Base-by-base conservation (phyloP, 2,329 filamentous ascomycete species). In the Aspergillus brasiliensis region DNA sequence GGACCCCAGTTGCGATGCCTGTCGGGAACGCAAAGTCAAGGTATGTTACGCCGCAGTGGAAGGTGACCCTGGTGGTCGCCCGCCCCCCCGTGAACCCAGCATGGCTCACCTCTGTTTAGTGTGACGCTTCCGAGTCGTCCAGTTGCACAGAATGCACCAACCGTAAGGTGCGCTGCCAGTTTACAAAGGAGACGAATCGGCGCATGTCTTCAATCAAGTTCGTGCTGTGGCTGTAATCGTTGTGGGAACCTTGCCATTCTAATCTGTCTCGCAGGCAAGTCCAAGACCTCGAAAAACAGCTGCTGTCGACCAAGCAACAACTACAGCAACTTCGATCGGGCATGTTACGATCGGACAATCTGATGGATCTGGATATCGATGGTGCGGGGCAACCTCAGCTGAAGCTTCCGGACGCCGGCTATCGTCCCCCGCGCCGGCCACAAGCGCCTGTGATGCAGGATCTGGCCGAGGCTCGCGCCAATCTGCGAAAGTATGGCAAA, bases 171-270 rank as follows among this genome's bases (percentile, higher is more conserved):
- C 96, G 96, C 76, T 99, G 95, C 73, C 94, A 98, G 73, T 99
- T 99, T 74, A 99, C 95, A 52, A 99, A 99, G 79, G 95, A 99
- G 78, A 99, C 95, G 11, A 99, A 99, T 75, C 86, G 95, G 60
- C 88, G 95, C 63, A 99, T 99, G 95, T 98, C 95, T 17, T 98
- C 94, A 1, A 98, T 98, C 79, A 99, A 98, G 85, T 87, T 76
- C 70, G 83, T 77, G 58, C 55, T 59, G 57, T 27, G 8, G 28
- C 27, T 34, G 44, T 57, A 57, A 15, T 52, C 28, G 56, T 49
- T 34, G 31, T 57, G 44, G 34, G 25, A 53, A 23, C 34, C 37
- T 21, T 48, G 25, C 47, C 31, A 61, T 68, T 62, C 64, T 64
- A 56, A 63, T 67, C 65, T 65, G 54, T 64, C 38, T 40, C n/a